Base-by-base conservation (phyloP, 1,284 basidiomycete species). In the Sanghuangporus sanghuang region DNA sequence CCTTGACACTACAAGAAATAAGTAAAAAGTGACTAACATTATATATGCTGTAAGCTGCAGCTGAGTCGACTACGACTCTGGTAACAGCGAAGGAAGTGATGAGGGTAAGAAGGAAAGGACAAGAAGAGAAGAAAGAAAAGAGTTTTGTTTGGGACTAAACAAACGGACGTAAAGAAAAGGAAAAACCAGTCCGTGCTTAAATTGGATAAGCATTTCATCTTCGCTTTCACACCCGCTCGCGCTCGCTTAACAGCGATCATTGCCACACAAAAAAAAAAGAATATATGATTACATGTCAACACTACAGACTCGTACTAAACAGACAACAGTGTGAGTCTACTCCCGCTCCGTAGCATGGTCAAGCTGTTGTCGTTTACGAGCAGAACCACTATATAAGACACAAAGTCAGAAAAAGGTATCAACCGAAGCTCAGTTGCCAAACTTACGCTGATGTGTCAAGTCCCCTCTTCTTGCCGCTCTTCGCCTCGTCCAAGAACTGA, bases 401-500 rank as follows among this genome's bases (percentile, higher is more conserved):
- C 11, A 23, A n/a, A 65, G 38, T 23, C 35, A 48, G 35, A 16
- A 55, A 48, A 35, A 1, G 6, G 14, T n/a, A 38, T 5, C 23
- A 35, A 48, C 6, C 18, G 12, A 58, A n/a, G 57, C 36, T n/a
- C 9, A 21, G 21, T 62, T 3, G 14, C 23, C 57, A 64, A 46
- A 84, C 89, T 80, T 73, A 90, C 82, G 81, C 86, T 57, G 83
- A 82, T 57, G 86, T 87, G 71, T 93, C 90, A 72, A 93, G 70
- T n/a, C 93, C 90, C 67, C 95, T 82, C 78, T 98, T 98, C 73
- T 87, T 89, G 5, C 95, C 96, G 21, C 89, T 88, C 81, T 96
- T 98, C 12, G 96, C 97, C 72, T 96, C 94, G 72, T 98, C 93
- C 79, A 99, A 83, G 81, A 99, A 99, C 74, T 97, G 89, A 75